Conservation (phyloP, 441 rosid genomes). For the Daphne laureola region DNA sequence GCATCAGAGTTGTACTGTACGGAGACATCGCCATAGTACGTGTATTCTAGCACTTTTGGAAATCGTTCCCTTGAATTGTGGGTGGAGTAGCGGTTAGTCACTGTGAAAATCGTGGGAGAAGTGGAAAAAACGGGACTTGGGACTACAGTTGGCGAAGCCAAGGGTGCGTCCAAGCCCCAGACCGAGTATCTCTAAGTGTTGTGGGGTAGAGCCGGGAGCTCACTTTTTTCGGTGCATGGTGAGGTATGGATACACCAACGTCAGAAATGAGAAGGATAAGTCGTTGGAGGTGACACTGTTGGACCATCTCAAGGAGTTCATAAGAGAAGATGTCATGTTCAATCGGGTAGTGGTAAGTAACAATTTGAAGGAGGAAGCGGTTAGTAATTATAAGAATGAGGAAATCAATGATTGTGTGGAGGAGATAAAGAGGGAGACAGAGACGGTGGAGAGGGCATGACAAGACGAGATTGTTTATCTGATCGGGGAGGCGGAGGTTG, state of each 20-base stretch:
- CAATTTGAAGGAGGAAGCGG: not conserved
- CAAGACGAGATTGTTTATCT: conserved; percentile 40
- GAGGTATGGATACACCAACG: conserved; percentile 44
- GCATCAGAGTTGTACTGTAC: no score
- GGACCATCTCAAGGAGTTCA: conserved; percentile 32
- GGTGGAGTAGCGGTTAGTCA: no score
- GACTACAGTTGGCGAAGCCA: no score
- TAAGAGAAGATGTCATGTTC: conserved; percentile 18
- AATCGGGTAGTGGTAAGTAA: no score
- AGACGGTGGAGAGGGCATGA: conserved; percentile 26
- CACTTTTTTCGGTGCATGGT: conserved; percentile 37
- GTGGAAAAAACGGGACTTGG: no score
- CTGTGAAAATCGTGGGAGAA: no score
- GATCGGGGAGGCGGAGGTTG: conserved; percentile 47
- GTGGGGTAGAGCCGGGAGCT: conserved; percentile 36
- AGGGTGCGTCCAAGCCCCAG: no score
- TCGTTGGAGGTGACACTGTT: conserved; percentile 34
- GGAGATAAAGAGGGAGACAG: conserved; percentile 21
- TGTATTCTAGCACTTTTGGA: no score
- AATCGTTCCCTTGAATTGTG: no score
- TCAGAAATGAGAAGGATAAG: conserved; percentile 24
- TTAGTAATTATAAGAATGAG: not conserved
- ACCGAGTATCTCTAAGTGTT: no score
- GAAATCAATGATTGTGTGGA: not conserved
- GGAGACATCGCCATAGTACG: no score